Evolutionary conservation across 192 early-diverging fungal genomes (phyloP).

Genomic region (Coemansia sp.): DNA sequence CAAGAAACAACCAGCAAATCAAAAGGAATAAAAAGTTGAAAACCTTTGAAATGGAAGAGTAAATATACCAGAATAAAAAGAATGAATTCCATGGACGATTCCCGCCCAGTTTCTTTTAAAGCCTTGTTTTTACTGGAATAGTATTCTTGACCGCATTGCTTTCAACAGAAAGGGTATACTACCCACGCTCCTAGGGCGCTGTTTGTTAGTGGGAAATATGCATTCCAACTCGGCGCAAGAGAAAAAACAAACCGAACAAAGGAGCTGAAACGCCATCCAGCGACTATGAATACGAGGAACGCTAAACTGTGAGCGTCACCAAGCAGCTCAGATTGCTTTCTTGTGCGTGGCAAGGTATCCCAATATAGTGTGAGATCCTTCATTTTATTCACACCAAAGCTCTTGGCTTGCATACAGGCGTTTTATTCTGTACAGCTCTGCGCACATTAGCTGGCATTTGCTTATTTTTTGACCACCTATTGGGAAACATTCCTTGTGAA

Average conservation of each 20-base stretch:
- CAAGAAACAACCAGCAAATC: neutral
- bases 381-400: neutral
- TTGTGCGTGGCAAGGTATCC: neutral
- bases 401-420: neutral
- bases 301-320: slow-evolving; percentile 1
- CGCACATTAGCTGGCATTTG: neutral
- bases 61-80: neutral
- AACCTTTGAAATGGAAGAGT: neutral
- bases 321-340: neutral
- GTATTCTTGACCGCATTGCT: too few species aligned
- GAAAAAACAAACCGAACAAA: neutral
- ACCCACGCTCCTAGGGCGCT: neutral
- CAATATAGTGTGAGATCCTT: neutral
- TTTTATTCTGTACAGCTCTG: neutral
- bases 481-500: neutral
- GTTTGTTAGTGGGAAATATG: neutral
- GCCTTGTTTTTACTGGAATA: neutral
- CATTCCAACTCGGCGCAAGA: slow-evolving; percentile 1
- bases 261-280: neutral
- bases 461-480: neutral
- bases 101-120: neutral
- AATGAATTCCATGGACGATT: neutral
- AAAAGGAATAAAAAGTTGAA: neutral
- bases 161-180: neutral
- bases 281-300: neutral